Conservation (phyloP, 2,329 filamentous ascomycete genomes). For the Hawksworthiomyces lignivorus region DNA sequence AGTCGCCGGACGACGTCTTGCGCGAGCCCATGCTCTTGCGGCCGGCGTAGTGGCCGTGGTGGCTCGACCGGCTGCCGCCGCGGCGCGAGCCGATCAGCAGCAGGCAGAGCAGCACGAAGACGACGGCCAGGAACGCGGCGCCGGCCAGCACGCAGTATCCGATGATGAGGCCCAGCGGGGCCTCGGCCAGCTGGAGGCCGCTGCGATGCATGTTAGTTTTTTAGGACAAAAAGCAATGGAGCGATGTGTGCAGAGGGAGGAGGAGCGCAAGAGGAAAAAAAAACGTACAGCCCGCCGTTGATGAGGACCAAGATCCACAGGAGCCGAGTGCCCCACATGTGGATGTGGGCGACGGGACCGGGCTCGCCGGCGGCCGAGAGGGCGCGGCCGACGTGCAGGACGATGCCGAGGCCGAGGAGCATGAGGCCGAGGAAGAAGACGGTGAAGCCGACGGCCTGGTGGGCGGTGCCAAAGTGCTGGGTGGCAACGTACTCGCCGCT, state of each 20-base stretch:
- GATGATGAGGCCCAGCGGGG: background rate
- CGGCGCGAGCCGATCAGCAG: background rate
- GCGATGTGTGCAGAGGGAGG: no score
- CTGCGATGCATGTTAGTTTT: background rate
- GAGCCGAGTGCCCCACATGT: slow-evolving; percentile 17
- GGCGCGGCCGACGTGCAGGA: slow-evolving; percentile 12
- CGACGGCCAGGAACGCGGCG: background rate
- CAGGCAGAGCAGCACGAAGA: background rate
- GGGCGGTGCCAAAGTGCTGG: slow-evolving; percentile 15
- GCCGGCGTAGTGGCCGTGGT: no score
- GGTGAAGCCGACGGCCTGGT: slow-evolving; percentile 20
- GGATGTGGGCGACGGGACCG: slow-evolving; percentile 10
- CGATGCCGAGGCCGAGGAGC: slow-evolving; percentile 15
- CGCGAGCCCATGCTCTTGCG: slow-evolving; percentile 4
- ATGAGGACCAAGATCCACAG: slow-evolving; percentile 20
- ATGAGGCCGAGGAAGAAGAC: slow-evolving; percentile 15
- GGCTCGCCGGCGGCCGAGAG: slow-evolving; percentile 12
- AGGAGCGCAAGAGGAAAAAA: no score
- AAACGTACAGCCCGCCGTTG: slow-evolving; percentile 20
- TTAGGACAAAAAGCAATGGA: no score
- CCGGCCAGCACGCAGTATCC: background rate
- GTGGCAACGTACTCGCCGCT: slow-evolving; percentile 17
- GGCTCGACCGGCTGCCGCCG: background rate
- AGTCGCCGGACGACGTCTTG: slow-evolving; percentile 4
- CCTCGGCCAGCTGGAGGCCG: background rate